These are phyloP conservation scores for Exophiala alcalophila DNA, from an alignment of 2,329 filamentous ascomycete genomes.

Conservation along the genomic window DNA sequence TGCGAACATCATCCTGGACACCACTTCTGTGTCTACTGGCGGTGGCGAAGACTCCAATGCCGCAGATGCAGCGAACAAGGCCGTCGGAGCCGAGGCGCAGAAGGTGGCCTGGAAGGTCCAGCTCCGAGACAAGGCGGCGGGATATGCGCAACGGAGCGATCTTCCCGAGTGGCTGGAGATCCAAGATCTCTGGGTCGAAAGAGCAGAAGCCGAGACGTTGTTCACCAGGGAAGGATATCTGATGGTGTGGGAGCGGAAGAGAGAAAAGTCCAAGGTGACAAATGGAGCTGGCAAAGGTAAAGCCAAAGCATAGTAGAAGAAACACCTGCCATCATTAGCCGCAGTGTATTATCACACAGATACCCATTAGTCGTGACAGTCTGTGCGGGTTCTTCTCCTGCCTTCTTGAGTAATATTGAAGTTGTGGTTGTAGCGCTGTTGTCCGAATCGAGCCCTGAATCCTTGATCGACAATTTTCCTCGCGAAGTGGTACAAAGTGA, in stretches of 20 bases:
- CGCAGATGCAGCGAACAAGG: constrained; percentile 43
- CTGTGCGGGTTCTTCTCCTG: too few species aligned
- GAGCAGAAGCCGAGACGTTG: constrained; percentile 80
- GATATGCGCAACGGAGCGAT: constrained; percentile 41
- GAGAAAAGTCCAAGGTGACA: constrained; percentile 42
- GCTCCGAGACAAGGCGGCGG: constrained; percentile 64
- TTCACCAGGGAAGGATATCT: constrained; percentile 93
- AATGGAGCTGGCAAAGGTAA: constrained; percentile 40
- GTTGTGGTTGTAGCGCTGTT: too few species aligned
- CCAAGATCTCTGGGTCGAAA: constrained; percentile 91
- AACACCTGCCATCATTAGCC: too few species aligned
- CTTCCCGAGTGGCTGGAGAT: constrained; percentile 82
- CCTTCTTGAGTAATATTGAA: too few species aligned
- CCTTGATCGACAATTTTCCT: too few species aligned
- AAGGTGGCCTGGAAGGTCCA: constrained; percentile 96
- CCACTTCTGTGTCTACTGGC: constrained; percentile 59
- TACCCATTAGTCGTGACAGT: too few species aligned
- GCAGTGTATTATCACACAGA: too few species aligned
- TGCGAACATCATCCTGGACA: constrained; percentile 72
- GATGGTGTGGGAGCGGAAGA: constrained; percentile 91
- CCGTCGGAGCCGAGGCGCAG: constrained; percentile 83
- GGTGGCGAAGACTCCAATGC: constrained; percentile 41
- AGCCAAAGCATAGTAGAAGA: constrained; percentile 33
- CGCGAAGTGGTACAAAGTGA: too few species aligned
- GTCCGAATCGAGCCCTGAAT: too few species aligned